These are phyloP conservation scores for Didymella pomorum DNA, from an alignment of 2,329 filamentous ascomycete species.

Conservation along the genomic window DNA sequence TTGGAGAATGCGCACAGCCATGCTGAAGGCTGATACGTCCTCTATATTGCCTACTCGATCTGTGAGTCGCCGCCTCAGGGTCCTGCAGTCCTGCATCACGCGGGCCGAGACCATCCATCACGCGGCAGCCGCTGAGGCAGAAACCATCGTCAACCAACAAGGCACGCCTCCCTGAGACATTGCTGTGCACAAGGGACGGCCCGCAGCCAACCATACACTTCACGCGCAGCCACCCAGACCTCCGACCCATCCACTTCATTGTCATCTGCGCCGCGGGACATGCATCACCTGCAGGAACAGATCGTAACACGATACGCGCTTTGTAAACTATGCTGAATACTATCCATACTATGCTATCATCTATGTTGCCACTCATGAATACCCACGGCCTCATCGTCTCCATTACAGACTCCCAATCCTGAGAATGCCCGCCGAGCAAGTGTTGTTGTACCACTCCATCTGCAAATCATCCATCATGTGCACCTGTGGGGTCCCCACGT, in stretches of 20 bases:
- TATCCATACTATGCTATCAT: neutral
- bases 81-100: constrained; percentile 5
- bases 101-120: constrained; percentile 13
- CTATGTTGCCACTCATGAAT: neutral
- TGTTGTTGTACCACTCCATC: constrained; percentile 60
- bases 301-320: neutral
- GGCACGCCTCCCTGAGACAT: neutral
- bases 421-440: constrained; percentile 56
- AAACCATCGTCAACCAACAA: neutral
- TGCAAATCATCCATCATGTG: constrained; percentile 60
- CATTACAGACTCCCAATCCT: constrained; percentile 42
- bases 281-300: neutral
- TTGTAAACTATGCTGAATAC: neutral
- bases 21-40: neutral
- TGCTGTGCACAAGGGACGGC: neutral
- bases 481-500: constrained; percentile 49
- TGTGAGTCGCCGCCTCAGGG: neutral
- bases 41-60: neutral
- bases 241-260: neutral
- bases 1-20: neutral
- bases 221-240: neutral
- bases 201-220: neutral
- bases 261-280: neutral
- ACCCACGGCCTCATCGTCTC: neutral
- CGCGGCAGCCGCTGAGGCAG: constrained; percentile 10